Evolutionary conservation across 495 filamentous ascomycete species (phyloP), one percentile per base, ranked within the genome.

Genomic region (Delitschia confertaspora): DNA sequence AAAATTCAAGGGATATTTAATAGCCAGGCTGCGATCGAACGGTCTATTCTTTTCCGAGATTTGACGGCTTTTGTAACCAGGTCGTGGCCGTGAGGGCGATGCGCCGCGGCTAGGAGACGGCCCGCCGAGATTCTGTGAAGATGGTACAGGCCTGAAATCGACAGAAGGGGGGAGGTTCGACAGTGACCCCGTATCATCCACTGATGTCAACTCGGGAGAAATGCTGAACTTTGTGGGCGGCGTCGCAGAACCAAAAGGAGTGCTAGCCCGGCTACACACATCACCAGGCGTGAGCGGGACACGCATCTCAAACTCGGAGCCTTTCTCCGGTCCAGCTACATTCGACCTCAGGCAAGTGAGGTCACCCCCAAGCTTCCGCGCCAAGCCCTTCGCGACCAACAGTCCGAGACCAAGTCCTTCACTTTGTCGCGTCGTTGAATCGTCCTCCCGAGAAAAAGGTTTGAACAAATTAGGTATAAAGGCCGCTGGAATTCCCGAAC

Each of bases 341-440:
- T 78, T 74, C 4, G 83, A 82, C 25, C 76, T 69, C 30, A 82
- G 70, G 56, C 80, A 81, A 38, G 74, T 68, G 21, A 88, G 62
- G 55, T 86, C 82, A 27, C 83, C 83, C 7, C 83, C 80, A 53
- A 88, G 76, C 53, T 81, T 84, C 39, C 83, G 68, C 3, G 82
- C 77, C 40, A 85, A 67, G 7, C 82, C 82, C 56, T 86, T 87
- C 7, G 83, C 83, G 19, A 86, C 83, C 35, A 86, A 67, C 13
- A 88, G 64, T 7, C 83, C 82, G 10, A 88, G 69, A 4, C 83
- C 84, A 14, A 87, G 63, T 1, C 83, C 83, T 52, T 88, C 83
- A 57, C 72, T 79, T 42, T 73, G 74, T 22, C 83, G 69, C 3
- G 80, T 86, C 18, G 79, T 76, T 5, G 82, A 84, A 30, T 77